Evolutionary conservation across 306 rosid species (phyloP), one percentile per base, ranked within the genome.

Genomic region (Vachellia pachyceras): DNA sequence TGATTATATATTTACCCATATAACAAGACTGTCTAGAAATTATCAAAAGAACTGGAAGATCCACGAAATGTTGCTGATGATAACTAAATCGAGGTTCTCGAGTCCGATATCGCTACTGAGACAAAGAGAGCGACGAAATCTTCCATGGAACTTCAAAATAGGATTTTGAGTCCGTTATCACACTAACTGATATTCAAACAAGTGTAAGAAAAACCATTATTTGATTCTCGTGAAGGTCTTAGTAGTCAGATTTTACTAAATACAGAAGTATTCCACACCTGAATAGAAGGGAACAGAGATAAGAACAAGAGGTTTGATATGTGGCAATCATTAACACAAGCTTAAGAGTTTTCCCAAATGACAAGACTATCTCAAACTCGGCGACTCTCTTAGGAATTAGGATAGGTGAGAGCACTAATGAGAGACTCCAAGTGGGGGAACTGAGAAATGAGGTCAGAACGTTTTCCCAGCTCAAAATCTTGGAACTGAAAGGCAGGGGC

Each of bases 401-500:
- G 83, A 36, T 72, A 54, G 0, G 97, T 88, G 82, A 94, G 97
- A 73, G 90, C 70, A 25, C 84, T 82, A 79, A 94, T 15, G 77
- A 92, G 85, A 77, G 87, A 20, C 66, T 85, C 84, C 9, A 77
- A 11, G 9, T 72, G 73, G 20, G 98, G 97, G 57, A 89, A 94
- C 6, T 11, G 84, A 3, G 89, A 33, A 63, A 90, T 37, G 54
- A 95, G 90, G 10, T 89, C 55, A 12, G 95, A 90, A 49, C 90
- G 95, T 61, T 90, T 90, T 8, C 93, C 98, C 11, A 94, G 83
- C 86, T 94, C 94, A 0, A 94, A 94, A 85, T 94, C 97, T 78
- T 92, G 79, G 79, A 91, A 92, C 80, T 91, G 97, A 80, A 95
- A 95, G 5, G 94, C 95, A 10, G 98, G 97, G 2, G 98, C 98